A percentile compares a stretch with the other conserved stretches of the same genome.
Evolutionary conservation across 352 stramenopile species (phyloP).

Genomic region (Phytopythium mirpurense): DNA sequence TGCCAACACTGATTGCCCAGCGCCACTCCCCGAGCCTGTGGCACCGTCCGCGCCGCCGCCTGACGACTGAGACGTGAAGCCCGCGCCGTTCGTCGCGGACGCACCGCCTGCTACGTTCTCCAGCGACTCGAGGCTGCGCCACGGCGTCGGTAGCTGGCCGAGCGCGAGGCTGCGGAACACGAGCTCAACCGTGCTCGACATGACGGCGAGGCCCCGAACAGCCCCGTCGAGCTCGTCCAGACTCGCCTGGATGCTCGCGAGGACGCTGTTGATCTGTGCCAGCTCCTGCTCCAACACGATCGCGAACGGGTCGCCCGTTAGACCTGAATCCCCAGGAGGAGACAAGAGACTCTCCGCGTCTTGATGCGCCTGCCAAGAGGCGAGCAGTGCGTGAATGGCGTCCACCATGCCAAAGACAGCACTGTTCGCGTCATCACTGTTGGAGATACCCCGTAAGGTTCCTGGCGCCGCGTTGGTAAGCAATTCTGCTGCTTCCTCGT

Average conservation of each 20-base stretch:
- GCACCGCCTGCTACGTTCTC: background rate
- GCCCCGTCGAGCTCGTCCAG: constrained; percentile 48
- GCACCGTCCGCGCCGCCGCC: background rate
- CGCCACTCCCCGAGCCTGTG: too few species aligned
- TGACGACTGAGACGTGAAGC: constrained; percentile 3
- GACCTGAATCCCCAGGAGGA: background rate
- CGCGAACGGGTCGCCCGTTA: constrained; percentile 35
- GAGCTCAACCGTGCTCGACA: constrained; percentile 52
- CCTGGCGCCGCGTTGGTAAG: background rate
- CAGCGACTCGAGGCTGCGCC: constrained; percentile 23
- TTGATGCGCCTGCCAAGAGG: constrained; percentile 3
- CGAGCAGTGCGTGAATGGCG: constrained; percentile 22
- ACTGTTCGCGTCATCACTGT: constrained; percentile 8
- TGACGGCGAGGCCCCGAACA: constrained; percentile 45
- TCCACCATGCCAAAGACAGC: constrained; percentile 12
- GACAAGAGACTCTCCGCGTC: background rate
- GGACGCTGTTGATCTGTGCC: constrained; percentile 35
- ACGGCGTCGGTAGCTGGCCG: constrained; percentile 54
- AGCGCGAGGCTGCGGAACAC: constrained; percentile 41
- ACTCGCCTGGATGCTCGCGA: constrained; percentile 31
- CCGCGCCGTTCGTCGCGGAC: constrained; percentile 18
- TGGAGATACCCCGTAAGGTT: background rate
- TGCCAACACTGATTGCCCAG: constrained; percentile 30
- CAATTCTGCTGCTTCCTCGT: constrained; percentile 1
- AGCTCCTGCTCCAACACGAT: constrained; percentile 72